Evolutionary conservation across 257 asterid genomes (phyloP).

Genomic region (Rhazya stricta): DNA sequence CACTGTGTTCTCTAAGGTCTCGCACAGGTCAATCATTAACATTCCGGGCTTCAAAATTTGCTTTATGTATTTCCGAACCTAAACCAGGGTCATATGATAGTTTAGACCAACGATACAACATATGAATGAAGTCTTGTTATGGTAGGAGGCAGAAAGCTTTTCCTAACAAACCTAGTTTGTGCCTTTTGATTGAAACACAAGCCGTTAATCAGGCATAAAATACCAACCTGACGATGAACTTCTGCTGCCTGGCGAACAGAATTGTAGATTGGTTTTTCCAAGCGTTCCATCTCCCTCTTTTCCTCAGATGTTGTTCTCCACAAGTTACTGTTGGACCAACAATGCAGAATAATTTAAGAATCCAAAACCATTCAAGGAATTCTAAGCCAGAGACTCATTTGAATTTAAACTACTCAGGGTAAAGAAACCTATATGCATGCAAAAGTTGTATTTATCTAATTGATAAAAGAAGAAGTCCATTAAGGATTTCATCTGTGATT

Average conservation of each 20-base stretch:
- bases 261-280: conserved; percentile 80
- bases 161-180: neutral
- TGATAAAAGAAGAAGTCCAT: neutral
- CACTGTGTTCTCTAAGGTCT: conserved; percentile 89
- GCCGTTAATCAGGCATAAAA: neutral
- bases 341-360: neutral
- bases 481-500: neutral
- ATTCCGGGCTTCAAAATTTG: conserved; percentile 87
- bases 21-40: conserved; percentile 93
- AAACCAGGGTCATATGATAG: conserved; percentile 17
- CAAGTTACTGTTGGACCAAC: conserved; percentile 51
- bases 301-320: conserved; percentile 98
- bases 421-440: neutral
- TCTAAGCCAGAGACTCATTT: neutral
- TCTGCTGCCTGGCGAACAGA: conserved; percentile 97
- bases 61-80: conserved; percentile 86
- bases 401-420: neutral
- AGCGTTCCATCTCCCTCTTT: conserved; percentile 89
- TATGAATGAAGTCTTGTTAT: neutral
- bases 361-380: neutral
- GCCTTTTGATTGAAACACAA: neutral
- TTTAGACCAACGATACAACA: neutral
- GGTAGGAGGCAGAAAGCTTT: neutral
- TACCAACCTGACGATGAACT: conserved; percentile 93
- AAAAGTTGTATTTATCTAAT: neutral